Conservation (phyloP, 805 yeast species). For the Saccharomycopsis fermentans region DNA sequence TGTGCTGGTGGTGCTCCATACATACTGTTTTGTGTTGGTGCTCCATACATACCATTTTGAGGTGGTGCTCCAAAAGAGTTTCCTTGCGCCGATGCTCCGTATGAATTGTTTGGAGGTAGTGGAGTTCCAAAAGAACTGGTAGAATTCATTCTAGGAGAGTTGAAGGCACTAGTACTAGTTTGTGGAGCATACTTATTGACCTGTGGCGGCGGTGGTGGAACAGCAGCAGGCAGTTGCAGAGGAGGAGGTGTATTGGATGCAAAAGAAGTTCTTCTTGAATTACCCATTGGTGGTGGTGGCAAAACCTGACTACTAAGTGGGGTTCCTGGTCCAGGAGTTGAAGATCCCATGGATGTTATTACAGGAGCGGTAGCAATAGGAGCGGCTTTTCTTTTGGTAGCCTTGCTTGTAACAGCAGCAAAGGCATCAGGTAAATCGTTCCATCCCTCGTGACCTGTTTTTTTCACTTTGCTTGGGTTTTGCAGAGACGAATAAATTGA, state of each 20-base stretch:
- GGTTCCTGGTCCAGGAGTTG: constrained; percentile 21
- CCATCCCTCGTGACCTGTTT: constrained; percentile 57
- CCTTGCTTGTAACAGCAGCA: constrained; percentile 31
- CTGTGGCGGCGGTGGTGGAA: constrained; percentile 19
- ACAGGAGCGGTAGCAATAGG: constrained; percentile 24
- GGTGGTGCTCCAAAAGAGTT: not conserved
- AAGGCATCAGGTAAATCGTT: constrained; percentile 54
- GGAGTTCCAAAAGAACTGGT: constrained; percentile 7
- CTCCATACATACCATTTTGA: not conserved
- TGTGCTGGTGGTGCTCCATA: not conserved
- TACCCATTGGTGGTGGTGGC: constrained; percentile 13
- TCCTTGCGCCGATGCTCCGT: constrained; percentile 13
- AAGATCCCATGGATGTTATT: constrained; percentile 21
- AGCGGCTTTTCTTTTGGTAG: constrained; percentile 33
- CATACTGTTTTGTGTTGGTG: not conserved
- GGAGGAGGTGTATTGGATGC: constrained; percentile 25
- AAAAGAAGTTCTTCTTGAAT: constrained; percentile 27
- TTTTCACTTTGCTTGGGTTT: constrained; percentile 23
- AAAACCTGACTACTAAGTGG: not conserved
- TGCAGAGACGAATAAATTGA: constrained; percentile 13
- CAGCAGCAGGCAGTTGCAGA: not conserved
- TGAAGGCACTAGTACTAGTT: constrained; percentile 4
- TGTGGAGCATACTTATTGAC: constrained; percentile 15
- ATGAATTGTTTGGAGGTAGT: constrained; percentile 20
- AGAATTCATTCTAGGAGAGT: constrained; percentile 11